Evolutionary conservation across 495 filamentous ascomycete species (phyloP), one percentile per base, ranked within the genome.

Genomic region (Tuber umbilicatum): DNA sequence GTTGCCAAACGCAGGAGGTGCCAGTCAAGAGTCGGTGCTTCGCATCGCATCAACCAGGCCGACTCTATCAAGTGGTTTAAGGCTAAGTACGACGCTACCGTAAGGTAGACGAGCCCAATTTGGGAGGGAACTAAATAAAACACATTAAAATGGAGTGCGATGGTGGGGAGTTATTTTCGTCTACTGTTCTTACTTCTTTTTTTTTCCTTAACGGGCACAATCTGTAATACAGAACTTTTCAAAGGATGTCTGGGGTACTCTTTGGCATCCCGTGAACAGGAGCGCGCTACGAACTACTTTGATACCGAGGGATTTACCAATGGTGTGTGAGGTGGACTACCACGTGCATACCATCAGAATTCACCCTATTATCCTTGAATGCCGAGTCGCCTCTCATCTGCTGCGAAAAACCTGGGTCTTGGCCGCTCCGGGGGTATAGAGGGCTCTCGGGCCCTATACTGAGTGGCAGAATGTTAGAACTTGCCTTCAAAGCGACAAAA

Each of bases 31-130:
- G 90, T 99, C 83, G 96, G 96, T 83, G 84, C 91, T 82, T 87
- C 86, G 84, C 96, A 99, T 91, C 90, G 90, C 82, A 97, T 99
- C 89, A 92, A 89, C 89, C 90, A 92, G 82, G 85, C 86, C 76
- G 96, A 99, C 89, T 97, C 94, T 81, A 88, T 98, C 85, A 96
- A 93, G 86, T 99, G 95, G 94, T 98, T 97, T 92, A 99, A 98
- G 92, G 91, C 92, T 88, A 90, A 95, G 86, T 99, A 97, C 90
- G 95, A 99, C 85, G 95, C 93, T 84, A 97, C 97, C 83, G 91
- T 97, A 86, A 91, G 93, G 87, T 97, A 93, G 90, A 86, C 27
- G 55, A 17, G 55, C 55, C 19, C 35, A 27, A 27, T 7, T 64
- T 64, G 12, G 55, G 55, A 19, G 55, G 55, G 27, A 31, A 31